Percentiles rank a stretch among this genome's conserved stretches.
phyloP scores from a whole-genome alignment of 1,139 yeast genomes.

The Arxiozyma heterogenica region DNA sequence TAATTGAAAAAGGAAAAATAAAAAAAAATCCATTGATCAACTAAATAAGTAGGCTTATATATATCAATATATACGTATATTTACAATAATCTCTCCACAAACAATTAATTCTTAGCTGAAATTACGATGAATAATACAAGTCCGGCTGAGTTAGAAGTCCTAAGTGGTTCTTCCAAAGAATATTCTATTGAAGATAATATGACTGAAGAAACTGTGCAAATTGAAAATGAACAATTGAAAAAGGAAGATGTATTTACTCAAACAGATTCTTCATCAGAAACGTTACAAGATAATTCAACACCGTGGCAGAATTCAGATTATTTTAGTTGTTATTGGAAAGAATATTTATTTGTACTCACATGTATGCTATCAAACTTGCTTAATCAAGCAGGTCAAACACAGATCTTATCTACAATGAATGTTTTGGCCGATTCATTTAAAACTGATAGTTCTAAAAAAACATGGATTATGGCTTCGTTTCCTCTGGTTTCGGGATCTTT shows the following conservation, averaged over 20 bases:
- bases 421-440: conserved; percentile 23
- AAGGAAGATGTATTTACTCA: conserved; percentile 4
- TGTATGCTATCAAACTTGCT: conserved; percentile 35
- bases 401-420: conserved; percentile 31
- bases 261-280: conserved; percentile 8
- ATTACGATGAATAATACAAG: not conserved
- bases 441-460: conserved; percentile 27
- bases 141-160: not conserved
- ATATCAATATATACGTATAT: not conserved
- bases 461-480: conserved; percentile 52
- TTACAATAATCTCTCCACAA: too few relatives aligned
- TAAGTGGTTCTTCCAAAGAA: not conserved
- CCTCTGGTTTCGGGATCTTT: conserved; percentile 49
- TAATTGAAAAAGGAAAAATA: not conserved
- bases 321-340: conserved; percentile 21
- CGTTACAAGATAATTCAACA: conserved; percentile 20
- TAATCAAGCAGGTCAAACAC: conserved; percentile 32
- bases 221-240: not conserved
- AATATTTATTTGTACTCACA: conserved; percentile 29
- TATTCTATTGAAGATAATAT: not conserved
- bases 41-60: not conserved
- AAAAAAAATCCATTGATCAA: not conserved
- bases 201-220: not conserved
- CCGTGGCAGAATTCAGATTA: conserved; percentile 7
- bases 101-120: too few relatives aligned